Conservation (phyloP, 495 filamentous ascomycete genomes). For the Diplogelasinospora grovesii region DNA sequence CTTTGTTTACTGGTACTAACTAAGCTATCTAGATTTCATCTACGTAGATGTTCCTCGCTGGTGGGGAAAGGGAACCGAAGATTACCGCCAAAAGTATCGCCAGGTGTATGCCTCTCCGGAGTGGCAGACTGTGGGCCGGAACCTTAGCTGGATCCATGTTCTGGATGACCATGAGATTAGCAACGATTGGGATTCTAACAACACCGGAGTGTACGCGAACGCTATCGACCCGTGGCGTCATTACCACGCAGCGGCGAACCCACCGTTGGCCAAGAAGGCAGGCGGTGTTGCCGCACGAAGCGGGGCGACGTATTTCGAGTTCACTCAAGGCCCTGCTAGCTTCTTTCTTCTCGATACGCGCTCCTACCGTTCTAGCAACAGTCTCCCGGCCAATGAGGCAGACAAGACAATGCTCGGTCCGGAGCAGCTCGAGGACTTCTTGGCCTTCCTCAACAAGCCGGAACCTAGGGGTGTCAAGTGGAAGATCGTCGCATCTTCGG, state of each 20-base stretch:
- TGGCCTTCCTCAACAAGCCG: constrained; percentile 63
- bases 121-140: constrained; percentile 60
- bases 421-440: constrained; percentile 69
- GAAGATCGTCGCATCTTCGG: constrained; percentile 83
- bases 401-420: constrained; percentile 82
- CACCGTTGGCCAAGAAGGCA: constrained; percentile 50
- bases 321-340: constrained; percentile 79
- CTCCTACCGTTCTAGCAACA: constrained; percentile 64
- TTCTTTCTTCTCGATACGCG: constrained; percentile 96
- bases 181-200: constrained; percentile 81
- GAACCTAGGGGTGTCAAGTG: constrained; percentile 73
- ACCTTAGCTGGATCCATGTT: constrained; percentile 92
- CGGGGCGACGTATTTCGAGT: constrained; percentile 72
- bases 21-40: too few species aligned
- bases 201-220: constrained; percentile 60
- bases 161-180: constrained; percentile 93
- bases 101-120: constrained; percentile 90
- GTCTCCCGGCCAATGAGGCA: constrained; percentile 40
- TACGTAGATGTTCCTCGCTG: constrained; percentile 87
- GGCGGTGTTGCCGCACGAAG: constrained; percentile 29
- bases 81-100: constrained; percentile 86
- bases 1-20: too few species aligned
- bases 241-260: constrained; percentile 82
- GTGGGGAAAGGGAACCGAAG: constrained; percentile 61
- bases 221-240: constrained; percentile 81